Conservation (phyloP, 2,329 filamentous ascomycete species). For the Fusarium multiceps region DNA sequence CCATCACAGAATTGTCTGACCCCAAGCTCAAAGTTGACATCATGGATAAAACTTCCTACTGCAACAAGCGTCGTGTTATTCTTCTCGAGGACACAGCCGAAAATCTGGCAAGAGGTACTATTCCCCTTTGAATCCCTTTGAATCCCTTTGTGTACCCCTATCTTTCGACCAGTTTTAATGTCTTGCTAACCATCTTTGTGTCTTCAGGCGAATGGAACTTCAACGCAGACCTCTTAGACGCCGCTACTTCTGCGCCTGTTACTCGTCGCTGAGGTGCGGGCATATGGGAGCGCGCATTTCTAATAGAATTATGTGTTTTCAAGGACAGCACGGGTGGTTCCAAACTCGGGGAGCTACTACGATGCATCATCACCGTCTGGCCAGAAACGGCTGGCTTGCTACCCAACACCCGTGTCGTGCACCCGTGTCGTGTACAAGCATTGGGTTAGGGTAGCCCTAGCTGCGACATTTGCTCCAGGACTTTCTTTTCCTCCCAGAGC, state of each 20-base stretch:
- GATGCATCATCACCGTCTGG: not conserved
- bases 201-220: conserved; percentile 60
- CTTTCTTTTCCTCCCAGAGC: not conserved
- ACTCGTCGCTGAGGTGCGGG: conserved; percentile 33
- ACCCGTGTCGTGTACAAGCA: conserved; percentile 6
- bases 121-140: not conserved
- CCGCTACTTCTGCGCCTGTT: conserved; percentile 39
- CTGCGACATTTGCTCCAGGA: conserved; percentile 3
- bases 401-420: too few relatives aligned
- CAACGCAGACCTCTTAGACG: conserved; percentile 48
- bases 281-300: not conserved
- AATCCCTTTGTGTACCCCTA: not conserved
- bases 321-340: not conserved
- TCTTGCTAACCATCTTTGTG: conserved; percentile 39
- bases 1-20: conserved; percentile 83
- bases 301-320: not conserved
- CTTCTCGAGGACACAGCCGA: conserved; percentile 92
- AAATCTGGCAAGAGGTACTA: conserved; percentile 83
- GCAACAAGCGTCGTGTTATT: conserved; percentile 90
- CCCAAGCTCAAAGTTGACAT: conserved; percentile 97
- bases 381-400: conserved; percentile 4
- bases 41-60: conserved; percentile 98
- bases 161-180: not conserved
- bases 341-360: not conserved
- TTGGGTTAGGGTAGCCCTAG: conserved; percentile 13